A percentile compares a stretch with the other conserved stretches of the same genome.
phyloP scores from a whole-genome alignment of 768 basidiomycete genomes.

The Holtermannia corniformis region DNA sequence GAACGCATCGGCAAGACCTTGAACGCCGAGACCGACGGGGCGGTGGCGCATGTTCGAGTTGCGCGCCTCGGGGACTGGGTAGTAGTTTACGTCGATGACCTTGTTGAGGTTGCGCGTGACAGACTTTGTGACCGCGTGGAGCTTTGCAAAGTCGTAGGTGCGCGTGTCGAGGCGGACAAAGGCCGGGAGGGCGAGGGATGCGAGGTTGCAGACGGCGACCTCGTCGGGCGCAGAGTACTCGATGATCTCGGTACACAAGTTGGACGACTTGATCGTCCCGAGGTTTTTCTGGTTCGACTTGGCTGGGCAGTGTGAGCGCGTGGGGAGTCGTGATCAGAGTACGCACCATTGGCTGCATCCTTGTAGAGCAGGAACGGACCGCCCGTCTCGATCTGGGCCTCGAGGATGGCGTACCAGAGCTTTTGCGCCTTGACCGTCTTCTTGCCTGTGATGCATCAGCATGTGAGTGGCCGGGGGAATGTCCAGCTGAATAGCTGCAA shows the following conservation, averaged over 20 bases:
- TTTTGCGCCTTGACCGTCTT: conserved; percentile 88
- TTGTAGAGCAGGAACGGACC: conserved; percentile 99
- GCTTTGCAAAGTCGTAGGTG: conserved; percentile 81
- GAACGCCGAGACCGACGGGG: conserved; percentile 93
- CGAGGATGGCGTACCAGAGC: conserved; percentile 94
- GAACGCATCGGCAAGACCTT: conserved; percentile 95
- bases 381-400: conserved; percentile 96
- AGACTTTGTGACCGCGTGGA: conserved; percentile 89
- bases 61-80: conserved; percentile 83
- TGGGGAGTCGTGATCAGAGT: background rate
- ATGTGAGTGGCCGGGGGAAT: too few species aligned
- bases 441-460: too few species aligned
- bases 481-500: too few species aligned
- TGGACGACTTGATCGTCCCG: conserved; percentile 98
- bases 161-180: conserved; percentile 64
- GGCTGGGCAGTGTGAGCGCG: conserved; percentile 46
- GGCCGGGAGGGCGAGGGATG: conserved; percentile 87
- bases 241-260: conserved; percentile 97
- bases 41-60: conserved; percentile 94
- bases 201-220: conserved; percentile 95
- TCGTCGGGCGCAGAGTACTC: conserved; percentile 97
- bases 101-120: conserved; percentile 84
- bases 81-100: conserved; percentile 59
- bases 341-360: conserved; percentile 81
- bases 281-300: conserved; percentile 99